A percentile compares a stretch with the other conserved stretches of the same genome.
These are phyloP conservation scores for Mycosphaerelloides madeirae DNA, from an alignment of 2,329 filamentous ascomycete genomes.

Conservation along the genomic window DNA sequence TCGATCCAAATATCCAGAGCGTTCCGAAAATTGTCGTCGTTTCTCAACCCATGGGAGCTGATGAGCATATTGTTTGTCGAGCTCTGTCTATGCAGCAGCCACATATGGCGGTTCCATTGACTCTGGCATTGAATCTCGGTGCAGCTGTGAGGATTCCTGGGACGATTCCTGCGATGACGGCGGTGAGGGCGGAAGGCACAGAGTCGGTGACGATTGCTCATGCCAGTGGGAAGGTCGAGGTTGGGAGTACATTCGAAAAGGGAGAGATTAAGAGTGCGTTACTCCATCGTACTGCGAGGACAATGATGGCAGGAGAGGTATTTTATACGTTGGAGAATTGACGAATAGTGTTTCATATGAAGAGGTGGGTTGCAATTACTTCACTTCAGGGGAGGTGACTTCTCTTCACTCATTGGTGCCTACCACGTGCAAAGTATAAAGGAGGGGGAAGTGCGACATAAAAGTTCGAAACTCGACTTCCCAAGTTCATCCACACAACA, in stretches of 20 bases:
- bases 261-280: conserved; percentile 26
- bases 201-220: conserved; percentile 26
- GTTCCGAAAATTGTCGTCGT: conserved; percentile 62
- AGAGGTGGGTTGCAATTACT: too few relatives aligned
- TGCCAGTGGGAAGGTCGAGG: conserved; percentile 27
- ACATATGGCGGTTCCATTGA: conserved; percentile 42
- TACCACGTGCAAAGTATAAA: too few relatives aligned
- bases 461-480: too few relatives aligned
- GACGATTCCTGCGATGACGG: conserved; percentile 23
- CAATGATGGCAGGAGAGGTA: conserved; percentile 30
- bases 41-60: conserved; percentile 25
- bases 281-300: conserved; percentile 27
- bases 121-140: conserved; percentile 40
- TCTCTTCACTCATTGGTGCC: too few relatives aligned
- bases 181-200: conserved; percentile 13
- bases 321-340: conserved; percentile 11
- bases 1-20: conserved; percentile 46
- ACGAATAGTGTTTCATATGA: too few relatives aligned
- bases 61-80: conserved; percentile 37
- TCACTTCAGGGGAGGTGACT: too few relatives aligned
- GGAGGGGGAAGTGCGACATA: too few relatives aligned
- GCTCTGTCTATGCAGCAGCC: conserved; percentile 43
- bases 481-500: too few relatives aligned
- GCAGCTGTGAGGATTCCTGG: conserved; percentile 34
- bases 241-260: conserved; percentile 23